Evolutionary conservation across 164 flowering plant species (phyloP).

Genomic region (Pachysandra terminalis): DNA sequence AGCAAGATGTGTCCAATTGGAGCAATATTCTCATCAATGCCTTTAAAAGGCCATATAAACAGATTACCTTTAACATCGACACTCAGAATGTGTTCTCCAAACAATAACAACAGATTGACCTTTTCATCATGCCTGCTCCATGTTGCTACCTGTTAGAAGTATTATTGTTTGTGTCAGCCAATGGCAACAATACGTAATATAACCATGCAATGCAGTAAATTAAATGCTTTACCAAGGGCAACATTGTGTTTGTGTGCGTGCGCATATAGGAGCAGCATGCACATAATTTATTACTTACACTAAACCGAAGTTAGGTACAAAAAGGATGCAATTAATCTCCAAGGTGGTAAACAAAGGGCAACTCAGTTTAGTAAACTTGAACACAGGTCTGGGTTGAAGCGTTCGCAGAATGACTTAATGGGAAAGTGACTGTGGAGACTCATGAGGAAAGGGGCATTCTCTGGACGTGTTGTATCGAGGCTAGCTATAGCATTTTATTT

Average conservation of each 20-base stretch:
- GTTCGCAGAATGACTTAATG: no score
- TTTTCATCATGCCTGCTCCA: constrained; percentile 87
- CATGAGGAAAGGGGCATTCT: no score
- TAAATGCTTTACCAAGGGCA: background rate
- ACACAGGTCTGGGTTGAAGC: no score
- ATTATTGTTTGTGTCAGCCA: background rate
- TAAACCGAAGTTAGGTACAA: no score
- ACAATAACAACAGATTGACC: constrained; percentile 63
- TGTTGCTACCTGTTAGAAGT: constrained; percentile 74
- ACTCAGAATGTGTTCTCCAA: constrained; percentile 86
- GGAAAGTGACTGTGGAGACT: no score
- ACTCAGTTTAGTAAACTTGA: no score
- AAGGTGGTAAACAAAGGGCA: no score
- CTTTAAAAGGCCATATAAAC: constrained; percentile 89
- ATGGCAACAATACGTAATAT: background rate
- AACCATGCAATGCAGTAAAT: background rate
- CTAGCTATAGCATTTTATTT: no score
- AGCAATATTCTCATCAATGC: constrained; percentile 48
- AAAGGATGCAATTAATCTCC: no score
- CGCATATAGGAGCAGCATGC: background rate
- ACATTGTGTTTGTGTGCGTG: background rate
- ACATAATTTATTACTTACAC: background rate
- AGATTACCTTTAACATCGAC: constrained; percentile 72
- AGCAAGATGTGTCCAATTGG: constrained; percentile 67
- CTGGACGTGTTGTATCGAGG: no score